Base-by-base conservation (phyloP, 805 yeast species). In the Myxozyma lipomycoides region DNA sequence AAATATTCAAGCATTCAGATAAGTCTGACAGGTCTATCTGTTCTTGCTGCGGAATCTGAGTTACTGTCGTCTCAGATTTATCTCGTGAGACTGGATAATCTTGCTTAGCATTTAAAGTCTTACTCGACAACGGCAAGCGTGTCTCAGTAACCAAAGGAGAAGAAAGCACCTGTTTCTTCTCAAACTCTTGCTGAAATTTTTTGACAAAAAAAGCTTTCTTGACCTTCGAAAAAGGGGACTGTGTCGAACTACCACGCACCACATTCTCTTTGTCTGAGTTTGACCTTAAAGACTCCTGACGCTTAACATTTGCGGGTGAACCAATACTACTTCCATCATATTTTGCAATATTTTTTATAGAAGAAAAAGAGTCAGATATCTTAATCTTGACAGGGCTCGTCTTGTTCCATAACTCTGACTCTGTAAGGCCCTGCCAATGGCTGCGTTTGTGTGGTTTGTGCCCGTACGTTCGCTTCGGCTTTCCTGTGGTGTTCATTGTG, bases 401-500 rank as follows among this genome's bases (percentile, higher is more conserved):
- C 28, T 42, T 40, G 19, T 38, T 40, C 59, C 59, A 55, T 19
- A 47, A 43, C 25, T 46, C 52, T 0, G 52, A 21, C 17, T 55
- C 58, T 15, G 48, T 19, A 3, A 52, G 30, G 5, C 58, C 59
- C 32, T 51, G 59, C 40, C 45, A 42, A 30, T 47, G 59, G n/a
- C 42, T 40, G 3, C 38, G 17, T 22, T 45, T 24, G 43, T 55
- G 49, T 21, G 48, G 44, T 5, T 41, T 40, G 9, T 51, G 48
- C 9, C 59, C 59, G 39, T 55, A 55, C 3, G 59, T 54, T 17
- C 43, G 45, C 18, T 32, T 46, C 15, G n/a, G 45, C 24, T 30
- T 40, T 36, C 34, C 36, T 7, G 38, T 5, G 18, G 19, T n/a
- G 38, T 6, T 17, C 38, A 35, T 35, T 35, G 12, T 17, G 19